Percentiles rank a stretch among this genome's conserved stretches.
phyloP scores from a whole-genome alignment of 352 stramenopile species.

The Saprolegnia diclina region DNA sequence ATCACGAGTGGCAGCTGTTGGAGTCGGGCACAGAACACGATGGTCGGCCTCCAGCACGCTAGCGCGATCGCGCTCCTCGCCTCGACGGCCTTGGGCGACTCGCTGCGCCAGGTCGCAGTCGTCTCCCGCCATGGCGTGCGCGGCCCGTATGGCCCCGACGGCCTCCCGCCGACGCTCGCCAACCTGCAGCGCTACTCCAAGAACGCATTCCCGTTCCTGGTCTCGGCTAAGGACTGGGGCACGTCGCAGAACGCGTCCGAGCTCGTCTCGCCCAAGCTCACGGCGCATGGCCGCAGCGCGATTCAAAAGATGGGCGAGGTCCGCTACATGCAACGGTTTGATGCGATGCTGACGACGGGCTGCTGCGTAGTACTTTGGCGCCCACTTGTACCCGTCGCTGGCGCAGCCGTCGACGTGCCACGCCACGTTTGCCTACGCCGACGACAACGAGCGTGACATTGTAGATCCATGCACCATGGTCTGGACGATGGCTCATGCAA shows the following conservation, averaged over 20 bases:
- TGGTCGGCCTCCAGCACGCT: not conserved
- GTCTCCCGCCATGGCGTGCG: constrained; percentile 66
- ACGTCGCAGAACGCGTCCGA: constrained; percentile 59
- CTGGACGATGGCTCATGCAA: too few species aligned
- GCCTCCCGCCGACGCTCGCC: constrained; percentile 40
- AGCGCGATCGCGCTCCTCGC: not conserved
- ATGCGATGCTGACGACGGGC: constrained; percentile 13
- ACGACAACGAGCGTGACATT: constrained; percentile 69
- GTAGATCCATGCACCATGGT: too few species aligned
- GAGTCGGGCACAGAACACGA: too few species aligned
- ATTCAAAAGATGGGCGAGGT: constrained; percentile 64
- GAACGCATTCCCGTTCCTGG: constrained; percentile 50
- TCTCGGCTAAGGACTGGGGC: constrained; percentile 52
- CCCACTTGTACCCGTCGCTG: constrained; percentile 60
- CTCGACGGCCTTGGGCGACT: not conserved
- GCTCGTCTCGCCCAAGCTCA: constrained; percentile 71
- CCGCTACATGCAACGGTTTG: not conserved
- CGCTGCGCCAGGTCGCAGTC: constrained; percentile 45
- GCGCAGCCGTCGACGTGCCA: constrained; percentile 45
- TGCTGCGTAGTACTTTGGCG: constrained; percentile 54
- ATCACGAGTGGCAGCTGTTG: not conserved
- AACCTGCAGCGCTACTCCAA: constrained; percentile 54
- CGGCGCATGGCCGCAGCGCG: constrained; percentile 58
- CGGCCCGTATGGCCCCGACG: constrained; percentile 62
- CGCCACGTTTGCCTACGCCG: constrained; percentile 59